phyloP scores from a whole-genome alignment of 306 rosid genomes.

The Inga leiocalycina region DNA sequence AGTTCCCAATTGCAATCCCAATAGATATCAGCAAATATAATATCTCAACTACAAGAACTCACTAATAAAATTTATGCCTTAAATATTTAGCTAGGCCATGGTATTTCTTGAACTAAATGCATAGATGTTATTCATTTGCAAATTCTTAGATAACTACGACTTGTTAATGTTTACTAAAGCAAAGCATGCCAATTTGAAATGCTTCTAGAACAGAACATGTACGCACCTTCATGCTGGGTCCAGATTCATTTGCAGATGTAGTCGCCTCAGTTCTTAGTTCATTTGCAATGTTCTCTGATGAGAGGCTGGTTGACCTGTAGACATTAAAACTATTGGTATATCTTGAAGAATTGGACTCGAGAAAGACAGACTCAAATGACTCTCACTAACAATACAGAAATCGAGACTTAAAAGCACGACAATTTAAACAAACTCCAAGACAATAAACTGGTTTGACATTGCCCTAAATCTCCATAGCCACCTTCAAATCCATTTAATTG shows the following conservation, averaged over 20 bases:
- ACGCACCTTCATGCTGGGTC: constrained; percentile 52
- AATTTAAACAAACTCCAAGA: neutral
- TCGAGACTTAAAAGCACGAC: constrained; percentile 1
- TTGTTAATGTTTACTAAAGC: constrained; percentile 6
- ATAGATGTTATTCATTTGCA: neutral
- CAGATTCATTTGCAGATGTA: constrained; percentile 51
- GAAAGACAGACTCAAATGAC: neutral
- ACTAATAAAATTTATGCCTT: neutral
- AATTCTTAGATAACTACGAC: neutral
- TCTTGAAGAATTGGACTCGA: neutral
- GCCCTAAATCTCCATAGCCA: neutral
- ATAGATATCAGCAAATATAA: neutral
- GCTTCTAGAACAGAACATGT: constrained; percentile 16
- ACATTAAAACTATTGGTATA: constrained; percentile 22
- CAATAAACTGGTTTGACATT: neutral
- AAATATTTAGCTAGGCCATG: neutral
- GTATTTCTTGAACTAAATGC: neutral
- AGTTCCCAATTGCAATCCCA: neutral
- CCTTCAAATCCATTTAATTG: neutral
- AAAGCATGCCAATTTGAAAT: neutral
- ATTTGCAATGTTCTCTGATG: constrained; percentile 50
- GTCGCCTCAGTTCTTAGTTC: constrained; percentile 45
- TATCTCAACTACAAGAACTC: neutral
- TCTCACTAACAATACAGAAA: neutral
- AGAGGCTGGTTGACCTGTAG: constrained; percentile 57